Base-by-base conservation (phyloP, 192 early-diverging fungal genomes). In the Rhizophagus clarus region DNA sequence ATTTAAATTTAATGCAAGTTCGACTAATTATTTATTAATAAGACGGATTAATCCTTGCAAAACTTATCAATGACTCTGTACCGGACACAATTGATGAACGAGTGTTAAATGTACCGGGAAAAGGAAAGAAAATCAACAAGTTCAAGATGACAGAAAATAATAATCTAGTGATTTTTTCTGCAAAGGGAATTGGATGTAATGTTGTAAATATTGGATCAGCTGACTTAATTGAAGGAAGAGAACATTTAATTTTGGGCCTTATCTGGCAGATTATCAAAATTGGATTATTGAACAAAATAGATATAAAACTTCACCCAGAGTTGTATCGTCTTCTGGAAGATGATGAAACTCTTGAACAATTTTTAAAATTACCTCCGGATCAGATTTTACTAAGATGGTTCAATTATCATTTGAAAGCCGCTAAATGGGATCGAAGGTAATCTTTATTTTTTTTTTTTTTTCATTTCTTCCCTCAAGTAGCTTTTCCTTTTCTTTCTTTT, bases 241-340 rank as follows among this genome's bases (percentile, higher is more conserved):
- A 98, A 87, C 97, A 99, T 81, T 90, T 99, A 83, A 94, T 98
- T 83, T 88, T 99, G 77, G 98, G 97, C 22, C 89, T 99, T 40
- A 95, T 98, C 80, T 99, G 98, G 98, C 95, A 99, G 86, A 98
- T 99, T 79, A 99, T 99, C 88, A 99, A 98, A 87, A 95, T 96
- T 76, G 97, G 97, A 72, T 87, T 99, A 76, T 89, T 95, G 80
- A 95, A 94, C 82, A 98, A 97, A 88, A 97, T 99, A 83, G 96
- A 98, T 84, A 97, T 99, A 81, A 96, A 98, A 85, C 91, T 95
- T 72, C 98, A 99, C 83, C 98, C 98, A 12, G 98, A 99, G 86
- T 88, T 99, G 78, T 98, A 97, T 83, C 92, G 97, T 63, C 89
- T 99, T 75, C 87, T 99, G 81, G 94, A 98, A 80, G 89, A 94